phyloP scores from a whole-genome alignment of 225 moss, liverwort and hornwort genomes.

The Asterella californica region DNA sequence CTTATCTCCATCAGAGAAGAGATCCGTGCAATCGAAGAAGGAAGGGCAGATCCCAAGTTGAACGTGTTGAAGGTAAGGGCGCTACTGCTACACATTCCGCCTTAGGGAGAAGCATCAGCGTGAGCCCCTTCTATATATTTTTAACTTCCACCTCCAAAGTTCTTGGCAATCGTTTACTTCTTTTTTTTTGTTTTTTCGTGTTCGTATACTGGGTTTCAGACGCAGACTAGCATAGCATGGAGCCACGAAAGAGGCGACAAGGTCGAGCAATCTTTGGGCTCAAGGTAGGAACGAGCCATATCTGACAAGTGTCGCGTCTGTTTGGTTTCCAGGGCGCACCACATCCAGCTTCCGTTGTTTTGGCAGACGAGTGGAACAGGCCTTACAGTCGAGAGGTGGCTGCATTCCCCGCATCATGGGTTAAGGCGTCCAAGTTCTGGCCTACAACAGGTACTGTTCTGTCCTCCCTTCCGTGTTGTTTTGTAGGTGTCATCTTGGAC shows the following conservation, averaged over 20 bases:
- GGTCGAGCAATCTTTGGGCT: background rate
- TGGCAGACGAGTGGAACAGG: constrained; percentile 77
- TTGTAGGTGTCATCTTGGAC: background rate
- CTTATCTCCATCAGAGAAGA: constrained; percentile 87
- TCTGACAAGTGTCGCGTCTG: background rate
- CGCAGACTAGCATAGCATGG: no score
- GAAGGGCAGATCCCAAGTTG: constrained; percentile 49
- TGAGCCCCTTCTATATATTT: no score
- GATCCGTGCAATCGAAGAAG: constrained; percentile 74
- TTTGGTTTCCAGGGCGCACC: constrained; percentile 57
- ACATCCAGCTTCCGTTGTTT: constrained; percentile 77
- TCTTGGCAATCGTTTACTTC: no score
- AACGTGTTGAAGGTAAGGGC: constrained; percentile 74
- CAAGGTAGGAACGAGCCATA: background rate
- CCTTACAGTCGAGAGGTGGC: constrained; percentile 87
- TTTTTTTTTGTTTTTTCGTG: no score
- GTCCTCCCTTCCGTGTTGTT: background rate
- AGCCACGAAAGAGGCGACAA: no score
- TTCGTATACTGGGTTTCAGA: no score
- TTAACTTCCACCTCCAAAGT: no score
- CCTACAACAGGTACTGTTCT: constrained; percentile 69
- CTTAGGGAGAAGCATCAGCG: no score
- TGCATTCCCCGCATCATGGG: constrained; percentile 95
- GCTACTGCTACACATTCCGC: background rate
- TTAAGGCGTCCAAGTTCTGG: constrained; percentile 96